Evolutionary conservation across 495 filamentous ascomycete species (phyloP).

Genomic region (Trichoderma virens): DNA sequence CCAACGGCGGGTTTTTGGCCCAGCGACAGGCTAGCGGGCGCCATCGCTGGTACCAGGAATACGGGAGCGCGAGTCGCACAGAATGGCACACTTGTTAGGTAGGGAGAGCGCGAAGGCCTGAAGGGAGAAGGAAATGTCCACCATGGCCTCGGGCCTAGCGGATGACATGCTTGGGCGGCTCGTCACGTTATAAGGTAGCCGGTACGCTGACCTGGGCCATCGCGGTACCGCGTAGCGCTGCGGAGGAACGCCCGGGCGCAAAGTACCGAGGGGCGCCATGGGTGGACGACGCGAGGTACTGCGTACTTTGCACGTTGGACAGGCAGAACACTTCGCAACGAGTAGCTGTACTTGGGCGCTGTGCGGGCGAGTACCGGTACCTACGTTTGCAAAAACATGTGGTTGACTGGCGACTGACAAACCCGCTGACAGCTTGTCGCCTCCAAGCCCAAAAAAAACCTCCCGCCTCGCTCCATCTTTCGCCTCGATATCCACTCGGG

Average conservation of each 20-base stretch:
- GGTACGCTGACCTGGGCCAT: background rate
- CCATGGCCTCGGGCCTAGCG: background rate
- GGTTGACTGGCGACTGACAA: too few relatives aligned
- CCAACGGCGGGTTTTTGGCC: background rate
- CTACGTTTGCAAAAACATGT: too few relatives aligned
- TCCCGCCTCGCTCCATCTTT: too few relatives aligned
- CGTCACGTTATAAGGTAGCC: constrained; percentile 2
- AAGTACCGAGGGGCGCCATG: background rate
- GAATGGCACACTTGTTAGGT: too few relatives aligned
- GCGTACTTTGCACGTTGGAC: background rate
- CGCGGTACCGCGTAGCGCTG: background rate
- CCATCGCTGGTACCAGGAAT: constrained; percentile 1
- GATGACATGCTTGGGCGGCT: constrained; percentile 4
- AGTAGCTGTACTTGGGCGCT: too few relatives aligned
- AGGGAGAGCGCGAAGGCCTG: too few relatives aligned
- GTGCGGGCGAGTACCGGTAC: too few relatives aligned
- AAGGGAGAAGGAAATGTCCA: too few relatives aligned
- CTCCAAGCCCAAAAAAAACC: too few relatives aligned
- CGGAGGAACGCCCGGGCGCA: background rate
- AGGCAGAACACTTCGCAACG: too few relatives aligned
- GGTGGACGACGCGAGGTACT: background rate
- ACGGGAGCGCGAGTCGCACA: background rate
- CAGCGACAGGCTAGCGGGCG: constrained; percentile 4
- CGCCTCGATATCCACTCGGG: too few relatives aligned
- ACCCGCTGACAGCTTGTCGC: too few relatives aligned